These are phyloP conservation scores for Citrus hindsii DNA, from an alignment of 345 rosid species.

Conservation along the genomic window DNA sequence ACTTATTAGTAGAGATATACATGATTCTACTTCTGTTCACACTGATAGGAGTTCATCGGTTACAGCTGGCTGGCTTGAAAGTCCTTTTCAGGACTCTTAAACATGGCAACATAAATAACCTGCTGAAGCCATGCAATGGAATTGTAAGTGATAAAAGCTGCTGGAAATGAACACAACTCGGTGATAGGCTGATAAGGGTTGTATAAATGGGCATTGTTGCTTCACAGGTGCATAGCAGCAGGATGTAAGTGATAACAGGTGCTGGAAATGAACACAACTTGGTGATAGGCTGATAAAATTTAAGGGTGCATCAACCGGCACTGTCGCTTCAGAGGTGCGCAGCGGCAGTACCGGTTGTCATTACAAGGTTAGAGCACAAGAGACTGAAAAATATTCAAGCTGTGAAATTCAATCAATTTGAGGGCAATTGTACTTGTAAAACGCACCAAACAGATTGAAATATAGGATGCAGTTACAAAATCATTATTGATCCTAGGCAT, in stretches of 20 bases:
- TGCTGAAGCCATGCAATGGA: neutral
- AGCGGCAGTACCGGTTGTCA: no score
- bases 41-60: neutral
- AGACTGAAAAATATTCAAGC: neutral
- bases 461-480: neutral
- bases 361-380: neutral
- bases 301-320: no score
- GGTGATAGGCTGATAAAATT: no score
- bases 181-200: neutral
- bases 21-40: neutral
- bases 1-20: neutral
- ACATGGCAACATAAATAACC: neutral
- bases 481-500: neutral
- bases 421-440: neutral
- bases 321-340: no score
- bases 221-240: no score
- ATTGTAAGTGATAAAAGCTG: neutral
- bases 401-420: neutral
- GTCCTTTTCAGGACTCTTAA: neutral
- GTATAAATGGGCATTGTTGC: no score
- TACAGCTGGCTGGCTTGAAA: neutral
- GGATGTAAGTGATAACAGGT: no score
- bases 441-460: neutral
- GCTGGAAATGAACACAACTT: no score
- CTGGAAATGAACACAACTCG: neutral